phyloP scores from a whole-genome alignment of 352 stramenopile genomes.

The Globisporangium abappressorium region DNA sequence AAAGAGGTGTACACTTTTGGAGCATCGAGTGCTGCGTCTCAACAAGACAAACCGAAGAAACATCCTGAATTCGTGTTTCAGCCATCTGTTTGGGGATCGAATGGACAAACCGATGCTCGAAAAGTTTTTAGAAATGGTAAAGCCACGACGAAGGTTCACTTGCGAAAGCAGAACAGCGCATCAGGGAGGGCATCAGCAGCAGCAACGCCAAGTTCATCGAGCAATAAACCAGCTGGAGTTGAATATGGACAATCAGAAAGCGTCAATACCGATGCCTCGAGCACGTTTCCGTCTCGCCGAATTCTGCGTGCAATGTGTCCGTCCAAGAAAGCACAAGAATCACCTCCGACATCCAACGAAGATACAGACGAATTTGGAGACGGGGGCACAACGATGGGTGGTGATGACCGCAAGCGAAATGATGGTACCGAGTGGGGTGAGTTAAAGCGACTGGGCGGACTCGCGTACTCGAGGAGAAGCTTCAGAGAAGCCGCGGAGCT shows the following conservation, averaged over 20 bases:
- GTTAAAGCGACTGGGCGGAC: conserved; percentile 55
- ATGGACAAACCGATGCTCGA: not conserved
- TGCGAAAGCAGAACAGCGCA: not conserved
- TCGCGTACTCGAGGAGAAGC: conserved; percentile 34
- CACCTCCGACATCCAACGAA: not conserved
- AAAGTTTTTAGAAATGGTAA: not conserved
- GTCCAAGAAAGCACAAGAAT: not conserved
- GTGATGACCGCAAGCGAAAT: conserved; percentile 26
- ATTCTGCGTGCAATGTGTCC: conserved; percentile 16
- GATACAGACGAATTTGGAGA: conserved; percentile 9
- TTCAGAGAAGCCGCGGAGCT: conserved; percentile 60
- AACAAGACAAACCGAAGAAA: conserved; percentile 6
- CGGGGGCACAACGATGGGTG: conserved; percentile 17
- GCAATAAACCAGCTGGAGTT: not conserved
- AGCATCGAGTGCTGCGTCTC: not conserved
- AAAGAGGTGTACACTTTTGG: conserved; percentile 15
- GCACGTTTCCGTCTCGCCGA: conserved; percentile 2
- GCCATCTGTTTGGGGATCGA: not conserved
- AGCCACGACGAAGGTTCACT: not conserved
- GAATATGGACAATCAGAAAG: not conserved
- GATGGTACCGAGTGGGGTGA: conserved; percentile 56
- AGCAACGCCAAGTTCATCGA: not conserved
- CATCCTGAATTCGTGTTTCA: not conserved
- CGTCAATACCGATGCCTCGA: not conserved
- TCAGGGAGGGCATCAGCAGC: not conserved